These are phyloP conservation scores for Alloteropsis semialata DNA, from an alignment of 176 grass and related monocot genomes.

Conservation along the genomic window DNA sequence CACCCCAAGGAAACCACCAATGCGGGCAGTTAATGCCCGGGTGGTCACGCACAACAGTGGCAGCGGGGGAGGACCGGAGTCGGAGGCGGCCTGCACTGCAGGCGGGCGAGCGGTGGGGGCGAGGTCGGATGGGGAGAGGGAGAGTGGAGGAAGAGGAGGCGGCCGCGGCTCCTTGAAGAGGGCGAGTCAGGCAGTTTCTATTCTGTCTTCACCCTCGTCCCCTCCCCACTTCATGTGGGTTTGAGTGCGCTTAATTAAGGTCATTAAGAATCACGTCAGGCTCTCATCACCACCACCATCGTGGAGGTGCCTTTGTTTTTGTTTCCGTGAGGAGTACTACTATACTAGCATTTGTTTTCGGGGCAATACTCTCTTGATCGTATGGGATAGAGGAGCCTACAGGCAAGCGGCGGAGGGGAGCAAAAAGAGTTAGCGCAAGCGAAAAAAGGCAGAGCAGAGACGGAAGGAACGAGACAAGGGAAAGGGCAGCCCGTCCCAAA, in stretches of 20 bases:
- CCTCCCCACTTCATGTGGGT: not conserved
- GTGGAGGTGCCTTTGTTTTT: not conserved
- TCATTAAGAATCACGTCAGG: not conserved
- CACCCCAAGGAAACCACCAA: conserved; percentile 46
- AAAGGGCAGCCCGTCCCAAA: not conserved
- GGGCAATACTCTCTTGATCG: not conserved
- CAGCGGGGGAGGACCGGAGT: not conserved
- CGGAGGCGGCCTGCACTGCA: not conserved
- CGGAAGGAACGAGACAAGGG: conserved; percentile 10
- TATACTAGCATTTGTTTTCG: not conserved
- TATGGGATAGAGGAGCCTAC: too few relatives aligned
- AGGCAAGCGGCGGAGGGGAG: not conserved
- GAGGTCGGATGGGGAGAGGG: not conserved
- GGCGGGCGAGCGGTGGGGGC: not conserved
- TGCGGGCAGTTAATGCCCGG: conserved; percentile 39
- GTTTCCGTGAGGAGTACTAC: not conserved
- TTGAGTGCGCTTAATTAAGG: conserved; percentile 33
- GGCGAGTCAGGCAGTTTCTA: conserved; percentile 61
- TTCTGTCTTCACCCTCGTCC: conserved; percentile 40
- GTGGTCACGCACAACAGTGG: not conserved
- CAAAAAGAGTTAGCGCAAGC: not conserved
- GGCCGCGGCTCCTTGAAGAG: conserved; percentile 28
- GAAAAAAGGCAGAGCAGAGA: conserved; percentile 3
- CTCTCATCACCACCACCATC: not conserved
- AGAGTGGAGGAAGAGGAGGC: not conserved